phyloP scores from a whole-genome alignment of 192 early-diverging fungal species.

The Umbelopsis sp. region DNA sequence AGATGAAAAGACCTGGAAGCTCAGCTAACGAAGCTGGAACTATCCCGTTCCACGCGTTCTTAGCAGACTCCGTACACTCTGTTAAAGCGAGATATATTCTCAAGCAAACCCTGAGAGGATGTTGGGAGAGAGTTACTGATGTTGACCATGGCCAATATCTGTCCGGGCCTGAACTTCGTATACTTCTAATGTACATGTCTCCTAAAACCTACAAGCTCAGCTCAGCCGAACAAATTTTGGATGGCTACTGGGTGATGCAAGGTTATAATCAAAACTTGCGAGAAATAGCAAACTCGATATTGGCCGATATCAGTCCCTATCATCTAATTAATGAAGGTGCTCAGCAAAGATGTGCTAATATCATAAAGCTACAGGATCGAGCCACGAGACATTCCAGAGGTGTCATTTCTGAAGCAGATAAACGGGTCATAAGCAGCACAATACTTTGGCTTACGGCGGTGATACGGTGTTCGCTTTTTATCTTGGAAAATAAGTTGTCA shows the following conservation, averaged over 20 bases:
- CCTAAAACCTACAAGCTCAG: constrained; percentile 1
- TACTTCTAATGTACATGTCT: constrained; percentile 13
- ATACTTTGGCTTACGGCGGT: constrained; percentile 4
- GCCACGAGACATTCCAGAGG: not conserved
- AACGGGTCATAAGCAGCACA: not conserved
- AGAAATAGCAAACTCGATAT: not conserved
- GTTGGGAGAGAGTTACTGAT: constrained; percentile 8
- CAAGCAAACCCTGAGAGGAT: not conserved
- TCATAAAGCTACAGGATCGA: not conserved
- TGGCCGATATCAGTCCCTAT: not conserved
- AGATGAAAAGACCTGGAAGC: constrained; percentile 14
- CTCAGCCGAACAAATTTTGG: constrained; percentile 16
- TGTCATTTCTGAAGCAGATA: constrained; percentile 1
- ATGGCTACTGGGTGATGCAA: constrained; percentile 14
- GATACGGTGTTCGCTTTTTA: not conserved
- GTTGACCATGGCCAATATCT: not conserved
- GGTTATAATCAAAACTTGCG: constrained; percentile 1
- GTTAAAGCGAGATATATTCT: not conserved
- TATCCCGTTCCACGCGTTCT: constrained; percentile 8
- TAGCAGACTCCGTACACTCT: constrained; percentile 4
- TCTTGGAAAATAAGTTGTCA: not conserved
- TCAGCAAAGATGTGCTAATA: not conserved
- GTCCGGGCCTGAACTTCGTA: not conserved
- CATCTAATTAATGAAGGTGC: not conserved
- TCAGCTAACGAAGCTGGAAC: not conserved